Conservation (phyloP, 1,139 yeast genomes). For the Nakaseomyces kungkrabaensis region DNA sequence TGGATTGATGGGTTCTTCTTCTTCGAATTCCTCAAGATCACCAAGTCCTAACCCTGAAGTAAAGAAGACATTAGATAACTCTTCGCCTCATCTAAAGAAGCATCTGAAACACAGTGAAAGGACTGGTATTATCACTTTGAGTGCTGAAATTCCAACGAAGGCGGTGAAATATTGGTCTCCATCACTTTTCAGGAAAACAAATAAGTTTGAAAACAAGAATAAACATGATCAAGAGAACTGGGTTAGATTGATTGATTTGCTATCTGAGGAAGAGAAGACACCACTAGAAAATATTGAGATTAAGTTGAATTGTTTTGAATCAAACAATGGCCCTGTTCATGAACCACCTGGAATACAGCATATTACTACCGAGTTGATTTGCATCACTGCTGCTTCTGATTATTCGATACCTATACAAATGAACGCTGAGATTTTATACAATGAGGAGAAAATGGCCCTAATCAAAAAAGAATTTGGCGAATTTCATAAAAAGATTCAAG, state of each 20-base stretch:
- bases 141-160: slow-evolving; percentile 14
- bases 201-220: slow-evolving; percentile 18
- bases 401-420: slow-evolving; percentile 28
- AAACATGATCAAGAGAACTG: slow-evolving; percentile 23
- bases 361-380: slow-evolving; percentile 17
- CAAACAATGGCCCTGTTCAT: slow-evolving; percentile 16
- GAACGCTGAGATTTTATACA: slow-evolving; percentile 20
- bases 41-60: background rate
- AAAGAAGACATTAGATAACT: background rate
- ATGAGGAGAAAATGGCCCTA: slow-evolving; percentile 10
- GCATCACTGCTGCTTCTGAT: slow-evolving; percentile 25
- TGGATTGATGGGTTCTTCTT: slow-evolving; percentile 9
- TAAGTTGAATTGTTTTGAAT: slow-evolving; percentile 21
- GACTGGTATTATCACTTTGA: slow-evolving; percentile 16
- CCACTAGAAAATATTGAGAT: slow-evolving; percentile 21
- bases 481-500: slow-evolving; percentile 9
- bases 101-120: slow-evolving; percentile 5
- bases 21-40: slow-evolving; percentile 4
- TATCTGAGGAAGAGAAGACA: slow-evolving; percentile 20
- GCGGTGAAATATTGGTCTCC: slow-evolving; percentile 32
- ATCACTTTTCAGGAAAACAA: slow-evolving; percentile 25
- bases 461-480: slow-evolving; percentile 9
- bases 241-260: slow-evolving; percentile 18
- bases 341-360: slow-evolving; percentile 21
- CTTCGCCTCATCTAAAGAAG: background rate